A percentile compares a stretch with the other conserved stretches of the same genome.
Conservation (phyloP, 2,329 filamentous ascomycete genomes). For the Cytospora piceae region DNA sequence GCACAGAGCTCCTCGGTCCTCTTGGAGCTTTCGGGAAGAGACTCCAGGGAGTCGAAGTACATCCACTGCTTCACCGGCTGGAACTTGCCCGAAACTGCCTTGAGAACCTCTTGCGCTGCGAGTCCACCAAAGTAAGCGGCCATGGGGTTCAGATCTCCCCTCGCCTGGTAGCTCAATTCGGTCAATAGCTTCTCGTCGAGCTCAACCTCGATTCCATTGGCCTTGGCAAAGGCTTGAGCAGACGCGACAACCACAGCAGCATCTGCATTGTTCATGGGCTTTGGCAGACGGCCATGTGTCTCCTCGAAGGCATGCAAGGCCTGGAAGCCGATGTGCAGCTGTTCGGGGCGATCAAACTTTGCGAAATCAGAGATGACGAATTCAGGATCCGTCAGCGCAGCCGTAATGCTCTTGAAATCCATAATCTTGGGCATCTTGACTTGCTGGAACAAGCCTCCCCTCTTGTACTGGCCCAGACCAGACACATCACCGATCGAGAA, state of each 20-base stretch:
- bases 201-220: conserved; percentile 79
- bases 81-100: conserved; percentile 97
- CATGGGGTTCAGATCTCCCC: conserved; percentile 87
- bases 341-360: conserved; percentile 93
- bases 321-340: conserved; percentile 91
- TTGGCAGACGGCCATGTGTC: conserved; percentile 73
- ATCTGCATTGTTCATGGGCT: conserved; percentile 83
- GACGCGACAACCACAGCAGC: conserved; percentile 77
- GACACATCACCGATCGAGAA: conserved; percentile 96
- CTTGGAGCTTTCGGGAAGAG: conserved; percentile 73
- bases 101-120: conserved; percentile 91
- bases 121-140: conserved; percentile 95
- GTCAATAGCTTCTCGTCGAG: conserved; percentile 90
- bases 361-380: conserved; percentile 93
- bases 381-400: conserved; percentile 83
- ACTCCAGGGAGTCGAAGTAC: conserved; percentile 98
- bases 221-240: conserved; percentile 72
- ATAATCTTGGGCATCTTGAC: conserved; percentile 98
- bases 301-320: conserved; percentile 86
- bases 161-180: conserved; percentile 93
- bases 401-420: conserved; percentile 81
- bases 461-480: conserved; percentile 81
- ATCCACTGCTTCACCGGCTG: conserved; percentile 94
- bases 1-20: conserved; percentile 88
- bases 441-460: conserved; percentile 88